Evolutionary conservation across 1,284 basidiomycete genomes (phyloP).

Genomic region (Irpex sp.): DNA sequence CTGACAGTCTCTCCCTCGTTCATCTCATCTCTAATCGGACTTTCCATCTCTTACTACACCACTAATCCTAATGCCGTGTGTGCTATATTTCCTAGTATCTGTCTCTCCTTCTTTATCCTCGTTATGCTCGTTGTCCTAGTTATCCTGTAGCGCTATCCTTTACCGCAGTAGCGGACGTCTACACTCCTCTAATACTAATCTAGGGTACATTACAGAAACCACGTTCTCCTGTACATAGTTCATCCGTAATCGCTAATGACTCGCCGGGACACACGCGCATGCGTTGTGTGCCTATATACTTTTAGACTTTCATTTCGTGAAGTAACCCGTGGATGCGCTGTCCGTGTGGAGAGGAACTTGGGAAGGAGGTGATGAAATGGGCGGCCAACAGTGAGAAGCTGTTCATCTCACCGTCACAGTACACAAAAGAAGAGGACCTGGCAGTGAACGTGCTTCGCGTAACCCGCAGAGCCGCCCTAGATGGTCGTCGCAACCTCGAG

Average conservation of each 20-base stretch:
- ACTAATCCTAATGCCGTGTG: background rate
- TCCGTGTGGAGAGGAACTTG: conserved; percentile 11
- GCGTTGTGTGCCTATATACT: conserved; percentile 3
- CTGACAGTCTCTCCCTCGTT: background rate
- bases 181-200: background rate
- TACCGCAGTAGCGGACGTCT: background rate
- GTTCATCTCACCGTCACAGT: background rate
- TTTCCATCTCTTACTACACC: background rate
- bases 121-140: background rate
- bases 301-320: conserved; percentile 12
- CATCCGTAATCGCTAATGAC: background rate
- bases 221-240: conserved; percentile 5
- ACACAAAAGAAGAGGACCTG: background rate
- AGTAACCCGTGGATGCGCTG: background rate
- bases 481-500: conserved; percentile 3
- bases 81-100: background rate
- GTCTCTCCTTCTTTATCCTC: conserved; percentile 2
- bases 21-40: background rate
- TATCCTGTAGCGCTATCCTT: conserved; percentile 3
- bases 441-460: conserved; percentile 12
- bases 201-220: background rate
- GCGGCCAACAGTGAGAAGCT: conserved; percentile 7
- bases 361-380: background rate
- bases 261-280: background rate
- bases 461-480: background rate